Conservation (phyloP, 2,329 filamentous ascomycete genomes). For the Purpureocillium lavendulum region DNA sequence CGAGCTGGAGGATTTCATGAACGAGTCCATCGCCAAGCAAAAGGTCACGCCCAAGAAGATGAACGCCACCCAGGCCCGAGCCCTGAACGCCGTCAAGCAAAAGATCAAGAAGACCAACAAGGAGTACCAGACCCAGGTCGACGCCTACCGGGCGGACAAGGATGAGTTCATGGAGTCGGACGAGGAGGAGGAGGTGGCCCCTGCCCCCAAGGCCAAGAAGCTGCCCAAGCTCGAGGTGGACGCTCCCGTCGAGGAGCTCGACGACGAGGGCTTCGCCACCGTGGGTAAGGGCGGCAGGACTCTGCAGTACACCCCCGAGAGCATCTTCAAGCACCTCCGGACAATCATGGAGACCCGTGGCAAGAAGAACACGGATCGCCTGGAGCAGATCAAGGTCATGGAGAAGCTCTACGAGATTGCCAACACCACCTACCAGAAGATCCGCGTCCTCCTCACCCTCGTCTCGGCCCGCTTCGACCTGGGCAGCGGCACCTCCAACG, state of each 20-base stretch:
- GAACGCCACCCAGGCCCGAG: slow-evolving; percentile 91
- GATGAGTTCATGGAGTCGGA: slow-evolving; percentile 82
- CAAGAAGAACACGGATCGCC: slow-evolving; percentile 96
- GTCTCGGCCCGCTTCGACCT: slow-evolving; percentile 94
- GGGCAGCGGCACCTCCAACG: slow-evolving; percentile 63
- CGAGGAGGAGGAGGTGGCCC: slow-evolving; percentile 54
- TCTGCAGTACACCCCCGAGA: slow-evolving; percentile 89
- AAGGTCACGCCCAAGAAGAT: slow-evolving; percentile 97
- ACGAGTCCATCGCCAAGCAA: slow-evolving; percentile 88
- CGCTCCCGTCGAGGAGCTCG: slow-evolving; percentile 44
- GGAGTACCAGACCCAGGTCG: slow-evolving; percentile 81
- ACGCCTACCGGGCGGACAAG: slow-evolving; percentile 77
- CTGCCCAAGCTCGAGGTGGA: slow-evolving; percentile 31
- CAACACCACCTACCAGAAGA: slow-evolving; percentile 83
- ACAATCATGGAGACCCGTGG: slow-evolving; percentile 91
- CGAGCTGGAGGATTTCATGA: slow-evolving; percentile 89
- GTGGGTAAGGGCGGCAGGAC: slow-evolving; percentile 86
- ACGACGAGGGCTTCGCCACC: slow-evolving; percentile 81
- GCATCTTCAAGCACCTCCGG: slow-evolving; percentile 94
- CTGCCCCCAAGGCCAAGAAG: slow-evolving; percentile 38
- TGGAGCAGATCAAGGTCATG: slow-evolving; percentile 95
- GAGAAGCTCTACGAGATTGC: slow-evolving; percentile 91
- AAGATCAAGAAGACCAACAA: slow-evolving; percentile 99
- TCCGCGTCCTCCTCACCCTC: slow-evolving; percentile 83
- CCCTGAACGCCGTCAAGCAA: slow-evolving; percentile 94